These are phyloP conservation scores for Rhynchospora pubera DNA, from an alignment of 176 grass and related monocot genomes.

Conservation along the genomic window DNA sequence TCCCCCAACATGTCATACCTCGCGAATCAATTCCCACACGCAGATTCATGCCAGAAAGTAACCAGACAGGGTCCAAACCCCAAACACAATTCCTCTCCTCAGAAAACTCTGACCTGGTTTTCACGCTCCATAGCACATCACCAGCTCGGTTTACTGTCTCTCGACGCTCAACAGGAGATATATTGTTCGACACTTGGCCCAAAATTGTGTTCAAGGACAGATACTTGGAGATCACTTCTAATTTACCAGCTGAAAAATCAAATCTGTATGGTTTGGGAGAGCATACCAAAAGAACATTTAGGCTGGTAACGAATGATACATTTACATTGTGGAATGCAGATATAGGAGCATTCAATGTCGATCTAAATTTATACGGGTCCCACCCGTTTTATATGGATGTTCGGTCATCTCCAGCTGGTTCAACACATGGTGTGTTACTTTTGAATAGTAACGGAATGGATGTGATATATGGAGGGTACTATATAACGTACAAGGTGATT, in stretches of 20 bases:
- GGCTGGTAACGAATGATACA: conserved; percentile 43
- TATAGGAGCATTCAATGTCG: conserved; percentile 4
- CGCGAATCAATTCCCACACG: not conserved
- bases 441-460: conserved; percentile 98
- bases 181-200: conserved; percentile 41
- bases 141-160: conserved; percentile 52
- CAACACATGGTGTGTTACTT: conserved; percentile 68
- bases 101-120: conserved; percentile 41
- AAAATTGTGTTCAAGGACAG: conserved; percentile 51
- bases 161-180: conserved; percentile 45
- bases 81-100: conserved; percentile 33
- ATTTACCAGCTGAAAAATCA: conserved; percentile 30
- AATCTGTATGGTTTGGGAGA: conserved; percentile 80
- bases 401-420: conserved; percentile 15
- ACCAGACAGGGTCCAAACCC: not conserved
- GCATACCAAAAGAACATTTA: conserved; percentile 69
- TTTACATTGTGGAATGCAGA: conserved; percentile 81
- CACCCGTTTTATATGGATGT: conserved; percentile 95
- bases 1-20: conserved; percentile 60
- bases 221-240: conserved; percentile 65
- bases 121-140: conserved; percentile 31
- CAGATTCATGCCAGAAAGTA: not conserved
- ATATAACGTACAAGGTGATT: conserved; percentile 79
- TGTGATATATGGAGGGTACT: conserved; percentile 45
- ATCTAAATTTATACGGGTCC: conserved; percentile 74